Conservation (phyloP, 192 early-diverging fungal species). For the Fimicolochytrium jonesii region DNA sequence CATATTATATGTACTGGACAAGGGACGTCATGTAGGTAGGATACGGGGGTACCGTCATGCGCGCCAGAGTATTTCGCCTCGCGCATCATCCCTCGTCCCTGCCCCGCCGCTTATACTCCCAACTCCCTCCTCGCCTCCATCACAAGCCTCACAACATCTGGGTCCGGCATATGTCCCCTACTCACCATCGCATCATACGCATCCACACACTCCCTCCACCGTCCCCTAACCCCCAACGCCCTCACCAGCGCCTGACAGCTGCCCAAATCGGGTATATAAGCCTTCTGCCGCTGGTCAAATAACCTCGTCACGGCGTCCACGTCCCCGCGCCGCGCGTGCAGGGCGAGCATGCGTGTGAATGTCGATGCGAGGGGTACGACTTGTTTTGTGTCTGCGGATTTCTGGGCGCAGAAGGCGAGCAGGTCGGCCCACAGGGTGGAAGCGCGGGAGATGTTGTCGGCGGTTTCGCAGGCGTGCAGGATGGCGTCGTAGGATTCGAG, state of each 20-base stretch:
- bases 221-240: not conserved
- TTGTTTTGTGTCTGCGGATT: not conserved
- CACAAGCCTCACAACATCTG: not conserved
- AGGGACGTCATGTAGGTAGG: no score
- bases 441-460: conserved; percentile 7
- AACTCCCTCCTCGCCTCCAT: not conserved
- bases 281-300: not conserved
- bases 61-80: no score
- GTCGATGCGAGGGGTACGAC: conserved; percentile 1
- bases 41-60: no score
- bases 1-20: no score
- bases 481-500: conserved; percentile 27
- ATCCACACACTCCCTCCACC: no score
- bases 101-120: no score
- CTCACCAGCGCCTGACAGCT: conserved; percentile 10
- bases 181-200: conserved; percentile 14
- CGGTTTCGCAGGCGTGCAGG: conserved; percentile 6
- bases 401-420: not conserved
- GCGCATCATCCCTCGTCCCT: no score
- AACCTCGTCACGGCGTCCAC: not conserved
- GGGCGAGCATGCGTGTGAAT: conserved; percentile 7
- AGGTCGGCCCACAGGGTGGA: conserved; percentile 10
- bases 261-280: not conserved
- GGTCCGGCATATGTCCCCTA: conserved; percentile 11
- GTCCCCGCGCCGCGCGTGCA: conserved; percentile 1